These are phyloP conservation scores for Stachybotrys echinatus DNA, from an alignment of 2,329 filamentous ascomycete genomes.

Conservation along the genomic window DNA sequence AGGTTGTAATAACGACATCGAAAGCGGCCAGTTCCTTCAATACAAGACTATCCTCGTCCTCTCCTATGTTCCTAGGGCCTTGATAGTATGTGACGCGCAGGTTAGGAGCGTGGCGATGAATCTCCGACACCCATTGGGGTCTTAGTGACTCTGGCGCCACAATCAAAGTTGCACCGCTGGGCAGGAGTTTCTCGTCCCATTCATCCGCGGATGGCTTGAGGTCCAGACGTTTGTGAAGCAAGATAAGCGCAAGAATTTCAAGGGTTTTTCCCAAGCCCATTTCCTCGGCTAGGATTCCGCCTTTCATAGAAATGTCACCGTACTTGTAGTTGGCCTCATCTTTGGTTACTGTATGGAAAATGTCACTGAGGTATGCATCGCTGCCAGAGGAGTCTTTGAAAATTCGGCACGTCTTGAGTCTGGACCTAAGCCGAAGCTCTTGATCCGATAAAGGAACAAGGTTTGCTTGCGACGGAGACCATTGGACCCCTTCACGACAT, in stretches of 20 bases:
- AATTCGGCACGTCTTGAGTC: conserved; percentile 23
- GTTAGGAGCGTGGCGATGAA: conserved; percentile 51
- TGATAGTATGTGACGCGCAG: conserved; percentile 52
- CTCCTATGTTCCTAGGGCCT: conserved; percentile 35
- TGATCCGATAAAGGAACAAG: conserved; percentile 12
- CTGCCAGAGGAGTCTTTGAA: conserved; percentile 26
- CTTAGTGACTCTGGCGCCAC: conserved; percentile 52
- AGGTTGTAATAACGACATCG: conserved; percentile 61
- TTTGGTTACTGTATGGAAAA: conserved; percentile 54
- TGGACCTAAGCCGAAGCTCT: conserved; percentile 3
- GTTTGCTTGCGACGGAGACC: conserved; percentile 19
- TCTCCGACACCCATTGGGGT: conserved; percentile 58
- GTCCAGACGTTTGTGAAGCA: conserved; percentile 42
- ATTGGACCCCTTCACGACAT: conserved; percentile 56
- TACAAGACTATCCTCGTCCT: conserved; percentile 31
- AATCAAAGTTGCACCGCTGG: conserved; percentile 55
- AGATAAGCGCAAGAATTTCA: conserved; percentile 67
- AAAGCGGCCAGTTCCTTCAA: conserved; percentile 40
- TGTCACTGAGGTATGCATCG: conserved; percentile 52
- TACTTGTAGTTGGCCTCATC: conserved; percentile 40
- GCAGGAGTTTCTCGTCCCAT: conserved; percentile 36
- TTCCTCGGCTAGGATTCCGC: conserved; percentile 71
- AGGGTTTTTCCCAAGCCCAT: conserved; percentile 82
- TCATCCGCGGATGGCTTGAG: conserved; percentile 22
- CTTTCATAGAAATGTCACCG: conserved; percentile 36